A percentile compares a stretch with the other conserved stretches of the same genome.
Evolutionary conservation across 108 stramenopile genomes (phyloP).

Genomic region (Aureococcus anophagefferens): DNA sequence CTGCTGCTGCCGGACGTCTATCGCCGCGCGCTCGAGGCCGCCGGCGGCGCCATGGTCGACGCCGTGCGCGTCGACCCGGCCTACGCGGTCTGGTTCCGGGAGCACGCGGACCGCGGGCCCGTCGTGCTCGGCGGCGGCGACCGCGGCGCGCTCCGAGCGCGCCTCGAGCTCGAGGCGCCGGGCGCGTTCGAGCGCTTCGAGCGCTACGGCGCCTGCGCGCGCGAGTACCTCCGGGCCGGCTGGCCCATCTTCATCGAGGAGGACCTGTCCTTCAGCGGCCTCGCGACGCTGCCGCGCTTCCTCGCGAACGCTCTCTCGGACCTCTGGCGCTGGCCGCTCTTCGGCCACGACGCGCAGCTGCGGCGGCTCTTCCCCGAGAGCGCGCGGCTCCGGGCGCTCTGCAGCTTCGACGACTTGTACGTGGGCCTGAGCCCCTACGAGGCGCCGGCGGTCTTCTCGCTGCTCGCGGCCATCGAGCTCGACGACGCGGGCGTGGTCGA

Average conservation of each 20-base stretch:
- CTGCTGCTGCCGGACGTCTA: constrained; percentile 31
- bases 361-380: constrained; percentile 10
- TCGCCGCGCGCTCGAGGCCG: constrained; percentile 11
- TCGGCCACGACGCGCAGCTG: constrained; percentile 20
- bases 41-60: constrained; percentile 10
- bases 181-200: background rate
- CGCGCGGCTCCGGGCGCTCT: constrained; percentile 41
- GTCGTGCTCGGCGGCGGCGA: constrained; percentile 18
- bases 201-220: background rate
- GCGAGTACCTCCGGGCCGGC: background rate
- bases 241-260: constrained; percentile 30
- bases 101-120: constrained; percentile 9
- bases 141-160: background rate
- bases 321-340: constrained; percentile 5
- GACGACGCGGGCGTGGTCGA: constrained; percentile 13
- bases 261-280: background rate
- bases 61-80: constrained; percentile 10
- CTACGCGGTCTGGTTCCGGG: constrained; percentile 18
- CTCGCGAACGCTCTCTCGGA: background rate
- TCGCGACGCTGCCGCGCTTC: constrained; percentile 14
- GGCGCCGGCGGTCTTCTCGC: constrained; percentile 80
- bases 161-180: constrained; percentile 9
- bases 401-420: constrained; percentile 84
- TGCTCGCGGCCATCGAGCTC: constrained; percentile 77
- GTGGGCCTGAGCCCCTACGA: constrained; percentile 77